Evolutionary conservation across 106 monocot genomes (phyloP).

Genomic region (Apostasia shenzhenica): DNA sequence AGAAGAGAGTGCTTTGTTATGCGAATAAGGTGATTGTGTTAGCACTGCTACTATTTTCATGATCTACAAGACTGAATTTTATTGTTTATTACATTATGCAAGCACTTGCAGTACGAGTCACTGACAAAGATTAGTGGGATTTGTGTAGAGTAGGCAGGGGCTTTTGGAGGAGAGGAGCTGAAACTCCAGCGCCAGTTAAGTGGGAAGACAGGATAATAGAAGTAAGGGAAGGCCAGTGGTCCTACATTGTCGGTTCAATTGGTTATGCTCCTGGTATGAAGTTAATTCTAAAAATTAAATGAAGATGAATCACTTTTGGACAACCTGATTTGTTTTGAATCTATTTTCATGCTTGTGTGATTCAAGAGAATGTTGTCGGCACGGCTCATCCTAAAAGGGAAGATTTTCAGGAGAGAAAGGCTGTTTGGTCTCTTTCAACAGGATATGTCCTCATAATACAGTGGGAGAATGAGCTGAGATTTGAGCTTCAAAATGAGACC

Average conservation of each 20-base stretch:
- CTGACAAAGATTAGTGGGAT: constrained; percentile 3
- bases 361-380: constrained; percentile 76
- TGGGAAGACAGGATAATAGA: constrained; percentile 82
- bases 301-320: neutral
- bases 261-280: constrained; percentile 72
- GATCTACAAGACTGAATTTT: neutral
- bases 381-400: constrained; percentile 54
- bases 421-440: constrained; percentile 66
- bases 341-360: neutral
- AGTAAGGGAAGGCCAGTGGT: constrained; percentile 86
- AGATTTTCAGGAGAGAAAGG: constrained; percentile 26
- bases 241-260: constrained; percentile 77
- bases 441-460: constrained; percentile 61
- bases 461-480: constrained; percentile 42
- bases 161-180: constrained; percentile 96
- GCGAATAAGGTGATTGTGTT: constrained; percentile 40
- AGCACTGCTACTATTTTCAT: neutral
- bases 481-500: constrained; percentile 45
- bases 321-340: neutral
- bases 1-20: constrained; percentile 87
- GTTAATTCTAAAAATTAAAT: neutral
- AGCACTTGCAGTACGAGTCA: neutral
- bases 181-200: constrained; percentile 67
- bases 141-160: constrained; percentile 89
- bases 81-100: too few relatives aligned